These are phyloP conservation scores for Metrosideros polymorpha DNA, from an alignment of 441 rosid species.

Conservation along the genomic window DNA sequence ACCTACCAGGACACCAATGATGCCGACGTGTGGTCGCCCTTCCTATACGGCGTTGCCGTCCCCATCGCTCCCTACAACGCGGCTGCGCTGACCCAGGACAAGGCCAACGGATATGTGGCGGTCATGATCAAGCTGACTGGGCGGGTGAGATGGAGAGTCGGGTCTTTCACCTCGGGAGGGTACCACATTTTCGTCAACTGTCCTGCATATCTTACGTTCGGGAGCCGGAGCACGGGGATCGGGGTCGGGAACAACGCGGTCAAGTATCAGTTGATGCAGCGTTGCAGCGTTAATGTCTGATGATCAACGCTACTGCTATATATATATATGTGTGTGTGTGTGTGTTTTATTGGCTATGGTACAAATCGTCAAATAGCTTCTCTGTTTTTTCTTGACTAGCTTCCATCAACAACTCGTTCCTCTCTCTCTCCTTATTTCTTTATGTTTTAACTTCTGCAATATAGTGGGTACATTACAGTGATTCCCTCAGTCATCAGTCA, in stretches of 20 bases:
- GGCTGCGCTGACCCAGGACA: background rate
- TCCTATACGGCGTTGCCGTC: background rate
- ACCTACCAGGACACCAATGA: background rate
- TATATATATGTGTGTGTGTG: no score
- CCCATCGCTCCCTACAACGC: slow-evolving; percentile 2
- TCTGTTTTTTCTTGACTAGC: background rate
- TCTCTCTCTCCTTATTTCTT: background rate
- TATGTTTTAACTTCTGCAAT: background rate
- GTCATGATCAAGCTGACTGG: background rate
- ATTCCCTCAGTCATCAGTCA: background rate
- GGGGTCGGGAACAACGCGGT: background rate
- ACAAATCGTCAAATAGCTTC: background rate
- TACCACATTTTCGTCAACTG: background rate
- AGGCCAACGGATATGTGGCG: background rate
- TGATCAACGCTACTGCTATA: background rate
- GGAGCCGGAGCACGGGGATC: background rate
- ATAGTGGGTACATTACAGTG: background rate
- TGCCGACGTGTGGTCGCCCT: background rate
- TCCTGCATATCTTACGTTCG: background rate
- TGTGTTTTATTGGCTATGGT: background rate
- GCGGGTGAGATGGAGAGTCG: slow-evolving; percentile 1
- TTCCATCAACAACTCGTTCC: background rate
- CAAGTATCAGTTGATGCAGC: slow-evolving; percentile 6
- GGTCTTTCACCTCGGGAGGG: background rate
- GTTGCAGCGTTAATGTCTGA: background rate